Evolutionary conservation across 257 asterid genomes (phyloP).

Genomic region (Gardenia jasminoides): DNA sequence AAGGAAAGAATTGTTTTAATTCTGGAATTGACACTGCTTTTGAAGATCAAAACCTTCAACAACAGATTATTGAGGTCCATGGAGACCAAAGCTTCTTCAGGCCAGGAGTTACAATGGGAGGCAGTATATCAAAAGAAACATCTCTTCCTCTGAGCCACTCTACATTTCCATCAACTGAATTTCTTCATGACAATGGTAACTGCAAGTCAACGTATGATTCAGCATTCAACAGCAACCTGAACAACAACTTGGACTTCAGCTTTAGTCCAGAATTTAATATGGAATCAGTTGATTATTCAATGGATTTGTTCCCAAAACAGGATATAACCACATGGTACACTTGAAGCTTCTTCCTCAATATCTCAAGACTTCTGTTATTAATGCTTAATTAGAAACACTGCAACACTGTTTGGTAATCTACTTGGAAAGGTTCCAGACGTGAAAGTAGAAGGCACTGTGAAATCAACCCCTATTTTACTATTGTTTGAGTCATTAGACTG

Average conservation of each 20-base stretch:
- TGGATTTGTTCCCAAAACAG: conserved; percentile 36
- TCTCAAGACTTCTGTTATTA: neutral
- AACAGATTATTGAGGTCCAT: conserved; percentile 20
- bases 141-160: conserved; percentile 26
- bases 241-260: conserved; percentile 36
- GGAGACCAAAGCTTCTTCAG: conserved; percentile 16
- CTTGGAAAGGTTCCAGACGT: neutral
- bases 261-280: conserved; percentile 42
- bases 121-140: conserved; percentile 28
- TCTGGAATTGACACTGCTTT: conserved; percentile 20
- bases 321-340: conserved; percentile 40
- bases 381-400: too few species aligned
- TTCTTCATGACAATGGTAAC: conserved; percentile 29
- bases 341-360: neutral
- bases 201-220: conserved; percentile 28
- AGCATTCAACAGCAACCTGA: conserved; percentile 23
- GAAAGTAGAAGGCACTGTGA: neutral
- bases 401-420: neutral
- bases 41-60: conserved; percentile 28
- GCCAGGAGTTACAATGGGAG: conserved; percentile 27
- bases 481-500: neutral
- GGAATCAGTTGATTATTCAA: conserved; percentile 32
- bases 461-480: neutral
- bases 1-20: conserved; percentile 30
- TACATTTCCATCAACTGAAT: conserved; percentile 25